These are phyloP conservation scores for Capronia americana DNA, from an alignment of 2,329 filamentous ascomycete genomes.

Conservation along the genomic window DNA sequence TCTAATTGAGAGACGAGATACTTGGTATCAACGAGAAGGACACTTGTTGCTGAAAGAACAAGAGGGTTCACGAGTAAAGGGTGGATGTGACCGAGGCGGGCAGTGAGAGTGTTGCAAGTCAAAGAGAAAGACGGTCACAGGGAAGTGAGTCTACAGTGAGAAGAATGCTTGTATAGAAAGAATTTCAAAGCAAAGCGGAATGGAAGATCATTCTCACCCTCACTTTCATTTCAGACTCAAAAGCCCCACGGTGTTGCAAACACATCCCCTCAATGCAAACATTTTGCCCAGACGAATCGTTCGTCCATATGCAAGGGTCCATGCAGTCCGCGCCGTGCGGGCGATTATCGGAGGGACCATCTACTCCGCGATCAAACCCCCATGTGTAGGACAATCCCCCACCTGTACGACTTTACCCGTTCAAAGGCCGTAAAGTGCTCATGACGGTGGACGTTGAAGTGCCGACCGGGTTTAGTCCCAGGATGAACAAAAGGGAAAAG, in stretches of 20 bases:
- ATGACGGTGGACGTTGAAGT: background rate
- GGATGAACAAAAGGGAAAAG: slow-evolving; percentile 2
- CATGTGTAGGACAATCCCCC: background rate
- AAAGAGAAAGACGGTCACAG: background rate
- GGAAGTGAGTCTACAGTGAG: background rate
- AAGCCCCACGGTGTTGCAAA: slow-evolving; percentile 13
- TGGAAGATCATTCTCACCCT: background rate
- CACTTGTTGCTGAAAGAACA: background rate
- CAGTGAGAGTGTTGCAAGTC: background rate
- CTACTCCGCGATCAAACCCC: slow-evolving; percentile 1
- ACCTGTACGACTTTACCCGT: background rate
- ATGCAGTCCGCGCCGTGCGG: background rate
- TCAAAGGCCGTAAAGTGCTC: background rate
- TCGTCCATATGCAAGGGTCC: slow-evolving; percentile 1
- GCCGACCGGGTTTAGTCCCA: background rate
- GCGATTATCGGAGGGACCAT: slow-evolving; percentile 6
- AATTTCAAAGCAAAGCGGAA: slow-evolving; percentile 13
- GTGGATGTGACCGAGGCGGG: background rate
- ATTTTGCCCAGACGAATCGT: background rate
- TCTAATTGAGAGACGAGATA: too few species aligned
- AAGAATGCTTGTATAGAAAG: background rate
- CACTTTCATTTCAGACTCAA: background rate
- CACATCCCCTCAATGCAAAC: slow-evolving; percentile 8
- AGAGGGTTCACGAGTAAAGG: background rate
- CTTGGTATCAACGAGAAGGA: background rate